phyloP scores from a whole-genome alignment of 768 basidiomycete genomes.

The Mycena rosella region DNA sequence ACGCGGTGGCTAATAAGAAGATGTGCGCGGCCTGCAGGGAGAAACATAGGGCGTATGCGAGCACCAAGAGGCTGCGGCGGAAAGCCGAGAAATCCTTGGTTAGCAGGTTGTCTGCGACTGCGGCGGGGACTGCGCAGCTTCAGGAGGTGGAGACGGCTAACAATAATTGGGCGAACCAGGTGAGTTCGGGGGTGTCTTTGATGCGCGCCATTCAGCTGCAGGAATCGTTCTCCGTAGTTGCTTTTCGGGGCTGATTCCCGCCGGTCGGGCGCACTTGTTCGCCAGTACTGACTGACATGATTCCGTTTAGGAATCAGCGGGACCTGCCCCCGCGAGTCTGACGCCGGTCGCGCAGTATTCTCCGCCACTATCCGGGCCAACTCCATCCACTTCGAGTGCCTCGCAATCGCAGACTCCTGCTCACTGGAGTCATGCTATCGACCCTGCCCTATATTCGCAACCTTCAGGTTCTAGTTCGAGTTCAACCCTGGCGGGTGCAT shows the following conservation, averaged over 20 bases:
- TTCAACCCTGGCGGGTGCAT: conserved; percentile 64
- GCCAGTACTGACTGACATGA: neutral
- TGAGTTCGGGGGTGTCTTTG: too few species aligned
- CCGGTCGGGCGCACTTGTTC: neutral
- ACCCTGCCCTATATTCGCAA: conserved; percentile 45
- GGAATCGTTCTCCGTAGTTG: neutral
- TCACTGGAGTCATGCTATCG: conserved; percentile 23
- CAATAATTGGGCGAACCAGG: conserved; percentile 14
- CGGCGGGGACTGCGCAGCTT: neutral
- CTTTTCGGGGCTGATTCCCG: neutral
- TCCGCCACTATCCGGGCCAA: conserved; percentile 7
- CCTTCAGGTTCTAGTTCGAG: conserved; percentile 48
- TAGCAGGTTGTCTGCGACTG: conserved; percentile 2
- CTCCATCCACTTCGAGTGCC: neutral
- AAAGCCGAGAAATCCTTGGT: conserved; percentile 65
- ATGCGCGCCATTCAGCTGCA: neutral
- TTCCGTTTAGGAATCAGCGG: neutral
- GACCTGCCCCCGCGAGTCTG: neutral
- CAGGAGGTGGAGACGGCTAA: neutral
- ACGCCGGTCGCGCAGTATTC: neutral
- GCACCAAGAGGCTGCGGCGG: conserved; percentile 61
- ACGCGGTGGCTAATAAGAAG: conserved; percentile 46
- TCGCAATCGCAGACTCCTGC: conserved; percentile 3
- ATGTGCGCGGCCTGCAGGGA: conserved; percentile 68
- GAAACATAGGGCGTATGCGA: conserved; percentile 64